These are phyloP conservation scores for Teunomyces stri DNA, from an alignment of 805 yeast species.

Conservation along the genomic window DNA sequence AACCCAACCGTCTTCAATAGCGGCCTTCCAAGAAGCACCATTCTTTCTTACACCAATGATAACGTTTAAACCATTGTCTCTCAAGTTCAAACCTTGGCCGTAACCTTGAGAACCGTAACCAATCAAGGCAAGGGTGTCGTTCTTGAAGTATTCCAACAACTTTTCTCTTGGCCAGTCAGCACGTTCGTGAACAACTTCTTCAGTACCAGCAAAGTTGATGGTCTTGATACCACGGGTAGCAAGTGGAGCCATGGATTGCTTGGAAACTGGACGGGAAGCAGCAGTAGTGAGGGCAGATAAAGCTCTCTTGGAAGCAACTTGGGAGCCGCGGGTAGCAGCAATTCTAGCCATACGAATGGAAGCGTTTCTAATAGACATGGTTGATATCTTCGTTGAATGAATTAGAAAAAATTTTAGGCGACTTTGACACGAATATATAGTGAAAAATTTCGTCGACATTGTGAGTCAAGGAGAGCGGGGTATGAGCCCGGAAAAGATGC, in stretches of 20 bases:
- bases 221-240: slow-evolving; percentile 90
- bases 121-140: slow-evolving; percentile 94
- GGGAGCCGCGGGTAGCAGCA: slow-evolving; percentile 42
- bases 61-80: slow-evolving; percentile 98
- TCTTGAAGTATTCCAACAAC: slow-evolving; percentile 92
- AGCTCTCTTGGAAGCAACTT: slow-evolving; percentile 62
- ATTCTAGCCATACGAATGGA: slow-evolving; percentile 47
- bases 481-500: not conserved
- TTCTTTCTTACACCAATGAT: slow-evolving; percentile 97
- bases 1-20: slow-evolving; percentile 99
- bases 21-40: slow-evolving; percentile 99
- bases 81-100: slow-evolving; percentile 99
- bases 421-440: slow-evolving; percentile 3
- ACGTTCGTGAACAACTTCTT: slow-evolving; percentile 96
- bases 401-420: slow-evolving; percentile 3
- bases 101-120: slow-evolving; percentile 99
- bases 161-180: slow-evolving; percentile 99
- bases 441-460: slow-evolving; percentile 6
- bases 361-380: slow-evolving; percentile 45
- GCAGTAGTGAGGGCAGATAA: slow-evolving; percentile 54
- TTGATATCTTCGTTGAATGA: slow-evolving; percentile 5
- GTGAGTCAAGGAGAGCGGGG: slow-evolving; percentile 1
- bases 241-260: slow-evolving; percentile 40
- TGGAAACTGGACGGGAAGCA: slow-evolving; percentile 40
- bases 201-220: slow-evolving; percentile 95